Evolutionary conservation across 2,329 filamentous ascomycete genomes (phyloP).

Genomic region (Hansfordia pulvinata): DNA sequence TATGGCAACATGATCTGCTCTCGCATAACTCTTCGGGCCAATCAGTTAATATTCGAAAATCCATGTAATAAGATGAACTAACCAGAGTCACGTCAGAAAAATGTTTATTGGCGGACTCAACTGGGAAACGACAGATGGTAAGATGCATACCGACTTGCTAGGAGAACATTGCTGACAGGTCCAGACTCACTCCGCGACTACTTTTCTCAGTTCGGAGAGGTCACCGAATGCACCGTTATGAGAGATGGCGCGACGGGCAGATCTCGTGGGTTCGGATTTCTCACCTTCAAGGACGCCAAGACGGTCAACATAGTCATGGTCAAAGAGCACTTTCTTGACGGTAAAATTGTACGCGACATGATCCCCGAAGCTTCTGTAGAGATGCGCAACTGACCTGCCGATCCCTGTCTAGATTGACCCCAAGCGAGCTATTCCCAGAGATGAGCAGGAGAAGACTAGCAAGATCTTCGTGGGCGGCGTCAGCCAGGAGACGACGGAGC

Average conservation of each 20-base stretch:
- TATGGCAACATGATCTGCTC: no score
- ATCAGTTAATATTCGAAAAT: no score
- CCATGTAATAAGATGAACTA: slow-evolving; percentile 7
- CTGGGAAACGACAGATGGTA: slow-evolving; percentile 98
- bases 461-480: slow-evolving; percentile 99
- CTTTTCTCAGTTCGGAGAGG: slow-evolving; percentile 95
- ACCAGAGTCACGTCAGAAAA: slow-evolving; percentile 50
- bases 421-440: slow-evolving; percentile 90
- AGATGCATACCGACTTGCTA: slow-evolving; percentile 22
- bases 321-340: slow-evolving; percentile 95
- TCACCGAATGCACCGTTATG: slow-evolving; percentile 99
- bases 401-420: slow-evolving; percentile 65
- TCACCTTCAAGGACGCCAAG: slow-evolving; percentile 95
- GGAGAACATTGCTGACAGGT: slow-evolving; percentile 4
- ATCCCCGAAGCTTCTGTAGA: neutral
- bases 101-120: slow-evolving; percentile 99
- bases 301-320: slow-evolving; percentile 99
- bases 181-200: slow-evolving; percentile 92
- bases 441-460: slow-evolving; percentile 95
- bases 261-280: slow-evolving; percentile 90
- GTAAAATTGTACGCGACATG: slow-evolving; percentile 71
- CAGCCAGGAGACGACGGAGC: slow-evolving; percentile 90
- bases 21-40: no score
- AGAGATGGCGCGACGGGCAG: slow-evolving; percentile 85
- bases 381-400: slow-evolving; percentile 8